phyloP scores from a whole-genome alignment of 129 eudicot species.

The Chrysanthemum makinoi region DNA sequence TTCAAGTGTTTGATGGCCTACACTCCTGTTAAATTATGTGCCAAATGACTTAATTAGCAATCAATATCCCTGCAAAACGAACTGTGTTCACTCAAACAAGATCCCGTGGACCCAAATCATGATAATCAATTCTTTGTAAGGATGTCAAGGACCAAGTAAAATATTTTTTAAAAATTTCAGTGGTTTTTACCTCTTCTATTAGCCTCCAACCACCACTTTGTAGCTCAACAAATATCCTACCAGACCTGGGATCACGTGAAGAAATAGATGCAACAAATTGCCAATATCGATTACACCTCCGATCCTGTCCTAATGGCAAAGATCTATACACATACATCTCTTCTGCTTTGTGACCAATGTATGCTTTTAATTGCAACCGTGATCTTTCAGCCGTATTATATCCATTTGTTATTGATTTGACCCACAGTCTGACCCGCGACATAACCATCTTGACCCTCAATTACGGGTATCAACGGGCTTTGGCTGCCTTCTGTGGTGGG shows the following conservation, averaged over 20 bases:
- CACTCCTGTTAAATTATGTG: no score
- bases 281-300: slow-evolving; percentile 91
- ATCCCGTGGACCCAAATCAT: no score
- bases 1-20: no score
- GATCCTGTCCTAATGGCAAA: slow-evolving; percentile 90
- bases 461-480: slow-evolving; percentile 43
- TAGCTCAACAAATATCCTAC: slow-evolving; percentile 84
- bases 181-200: slow-evolving; percentile 66
- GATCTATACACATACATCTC: slow-evolving; percentile 88
- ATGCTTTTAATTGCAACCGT: slow-evolving; percentile 83
- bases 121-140: neutral
- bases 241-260: slow-evolving; percentile 79
- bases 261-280: slow-evolving; percentile 81
- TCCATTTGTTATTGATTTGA: slow-evolving; percentile 56
- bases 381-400: slow-evolving; percentile 68
- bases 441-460: slow-evolving; percentile 41
- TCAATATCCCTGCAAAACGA: no score
- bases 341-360: slow-evolving; percentile 85
- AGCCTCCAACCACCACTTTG: slow-evolving; percentile 79
- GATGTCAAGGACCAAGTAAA: neutral
- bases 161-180: no score
- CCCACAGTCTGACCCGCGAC: slow-evolving; percentile 35
- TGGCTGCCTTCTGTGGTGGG: slow-evolving; percentile 50
- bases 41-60: no score
- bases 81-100: no score